Conservation (phyloP, 495 filamentous ascomycete genomes). For the Geopyxis carbonaria region DNA sequence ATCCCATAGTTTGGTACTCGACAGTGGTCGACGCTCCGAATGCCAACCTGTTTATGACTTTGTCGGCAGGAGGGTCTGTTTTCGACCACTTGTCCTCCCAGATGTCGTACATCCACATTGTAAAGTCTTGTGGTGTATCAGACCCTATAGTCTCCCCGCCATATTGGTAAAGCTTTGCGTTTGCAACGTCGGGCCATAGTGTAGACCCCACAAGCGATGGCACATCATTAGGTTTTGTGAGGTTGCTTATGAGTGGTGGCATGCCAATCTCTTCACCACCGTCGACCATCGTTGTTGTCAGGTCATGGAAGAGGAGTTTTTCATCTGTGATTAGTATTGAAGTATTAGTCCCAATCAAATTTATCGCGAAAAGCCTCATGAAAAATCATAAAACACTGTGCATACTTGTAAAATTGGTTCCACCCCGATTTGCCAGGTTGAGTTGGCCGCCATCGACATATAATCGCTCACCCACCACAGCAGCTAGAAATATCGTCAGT, state of each 20-base stretch:
- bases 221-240: constrained; percentile 34
- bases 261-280: constrained; percentile 26
- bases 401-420: constrained; percentile 30
- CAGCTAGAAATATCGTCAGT: no score
- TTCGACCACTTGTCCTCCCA: constrained; percentile 13
- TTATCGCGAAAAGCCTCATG: not conserved
- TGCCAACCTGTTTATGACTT: constrained; percentile 22
- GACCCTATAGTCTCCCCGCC: constrained; percentile 33
- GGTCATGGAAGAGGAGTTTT: constrained; percentile 34
- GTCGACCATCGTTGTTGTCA: no score
- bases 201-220: constrained; percentile 32
- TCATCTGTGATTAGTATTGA: constrained; percentile 25
- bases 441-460: constrained; percentile 41
- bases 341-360: not conserved
- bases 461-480: constrained; percentile 30
- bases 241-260: constrained; percentile 36
- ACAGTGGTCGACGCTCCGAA: constrained; percentile 27
- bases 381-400: constrained; percentile 14
- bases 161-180: constrained; percentile 37
- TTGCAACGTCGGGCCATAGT: constrained; percentile 36
- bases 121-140: not conserved
- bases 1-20: constrained; percentile 27
- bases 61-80: constrained; percentile 2
- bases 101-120: constrained; percentile 12
- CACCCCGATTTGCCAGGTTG: constrained; percentile 33